These are phyloP conservation scores for Dioszegia hungarica DNA, from an alignment of 768 basidiomycete genomes.

Conservation along the genomic window DNA sequence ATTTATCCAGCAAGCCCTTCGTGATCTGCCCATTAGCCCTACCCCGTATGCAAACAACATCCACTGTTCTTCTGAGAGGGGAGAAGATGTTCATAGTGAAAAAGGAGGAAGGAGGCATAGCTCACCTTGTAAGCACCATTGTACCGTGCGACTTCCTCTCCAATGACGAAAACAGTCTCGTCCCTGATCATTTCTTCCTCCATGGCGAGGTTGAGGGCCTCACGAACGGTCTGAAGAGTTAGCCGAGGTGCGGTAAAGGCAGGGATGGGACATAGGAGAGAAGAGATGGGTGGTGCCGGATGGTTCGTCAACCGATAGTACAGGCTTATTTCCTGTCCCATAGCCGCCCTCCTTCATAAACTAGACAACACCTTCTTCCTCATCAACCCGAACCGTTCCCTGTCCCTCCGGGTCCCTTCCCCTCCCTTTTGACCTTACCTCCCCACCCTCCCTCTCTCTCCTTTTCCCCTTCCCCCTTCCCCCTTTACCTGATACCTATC, in stretches of 20 bases:
- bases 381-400: background rate
- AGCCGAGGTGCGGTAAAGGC: background rate
- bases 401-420: background rate
- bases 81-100: no score
- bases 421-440: background rate
- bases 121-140: constrained; percentile 56
- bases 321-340: no score
- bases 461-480: background rate
- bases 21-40: constrained; percentile 62
- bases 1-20: constrained; percentile 97
- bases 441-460: background rate
- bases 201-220: constrained; percentile 95
- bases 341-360: no score
- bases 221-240: constrained; percentile 74
- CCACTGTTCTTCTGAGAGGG: no score
- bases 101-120: background rate
- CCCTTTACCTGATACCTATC: background rate
- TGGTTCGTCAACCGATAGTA: no score
- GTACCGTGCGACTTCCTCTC: constrained; percentile 97
- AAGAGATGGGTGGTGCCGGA: no score
- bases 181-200: constrained; percentile 99
- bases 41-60: no score
- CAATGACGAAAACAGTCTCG: constrained; percentile 87
- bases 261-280: no score
- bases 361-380: no score